Evolutionary conservation across 345 rosid genomes (phyloP).

Genomic region (Streptanthus diversifolius): DNA sequence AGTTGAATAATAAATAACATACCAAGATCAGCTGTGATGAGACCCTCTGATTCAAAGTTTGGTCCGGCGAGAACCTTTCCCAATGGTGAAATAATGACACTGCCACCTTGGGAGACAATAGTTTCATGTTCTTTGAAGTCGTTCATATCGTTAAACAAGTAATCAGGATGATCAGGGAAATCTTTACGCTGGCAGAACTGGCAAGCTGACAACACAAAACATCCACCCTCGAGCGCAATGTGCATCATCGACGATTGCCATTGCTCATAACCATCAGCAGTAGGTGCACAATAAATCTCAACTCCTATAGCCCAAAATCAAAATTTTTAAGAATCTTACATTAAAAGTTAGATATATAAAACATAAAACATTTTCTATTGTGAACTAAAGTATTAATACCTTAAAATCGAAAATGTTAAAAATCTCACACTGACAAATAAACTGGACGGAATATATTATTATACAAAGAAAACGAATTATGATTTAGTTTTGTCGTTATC

Average conservation of each 20-base stretch:
- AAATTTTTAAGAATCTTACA: background rate
- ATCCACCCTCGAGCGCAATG: slow-evolving; percentile 87
- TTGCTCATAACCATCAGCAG: slow-evolving; percentile 61
- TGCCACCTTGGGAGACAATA: slow-evolving; percentile 78
- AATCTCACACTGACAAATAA: too few relatives aligned
- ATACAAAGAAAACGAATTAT: too few relatives aligned
- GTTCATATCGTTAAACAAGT: slow-evolving; percentile 48
- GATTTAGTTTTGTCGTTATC: too few relatives aligned
- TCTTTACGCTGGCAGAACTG: slow-evolving; percentile 73
- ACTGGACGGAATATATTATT: too few relatives aligned
- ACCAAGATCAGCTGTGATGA: slow-evolving; percentile 84
- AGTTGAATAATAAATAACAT: background rate
- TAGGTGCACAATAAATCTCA: slow-evolving; percentile 90
- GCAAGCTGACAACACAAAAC: slow-evolving; percentile 74
- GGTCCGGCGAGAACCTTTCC: slow-evolving; percentile 84
- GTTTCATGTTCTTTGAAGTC: slow-evolving; percentile 52
- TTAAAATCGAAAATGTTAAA: too few relatives aligned
- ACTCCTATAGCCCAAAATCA: slow-evolving; percentile 40
- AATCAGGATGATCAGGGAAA: slow-evolving; percentile 78
- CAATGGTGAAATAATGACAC: slow-evolving; percentile 82
- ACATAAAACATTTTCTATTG: too few relatives aligned
- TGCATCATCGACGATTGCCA: slow-evolving; percentile 87
- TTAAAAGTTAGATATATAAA: too few relatives aligned
- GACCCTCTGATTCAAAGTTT: slow-evolving; percentile 80
- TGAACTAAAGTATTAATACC: too few relatives aligned